A percentile compares a stretch with the other conserved stretches of the same genome.
These are phyloP conservation scores for Vitis rupestris DNA, from an alignment of 164 flowering plant genomes.

Conservation along the genomic window DNA sequence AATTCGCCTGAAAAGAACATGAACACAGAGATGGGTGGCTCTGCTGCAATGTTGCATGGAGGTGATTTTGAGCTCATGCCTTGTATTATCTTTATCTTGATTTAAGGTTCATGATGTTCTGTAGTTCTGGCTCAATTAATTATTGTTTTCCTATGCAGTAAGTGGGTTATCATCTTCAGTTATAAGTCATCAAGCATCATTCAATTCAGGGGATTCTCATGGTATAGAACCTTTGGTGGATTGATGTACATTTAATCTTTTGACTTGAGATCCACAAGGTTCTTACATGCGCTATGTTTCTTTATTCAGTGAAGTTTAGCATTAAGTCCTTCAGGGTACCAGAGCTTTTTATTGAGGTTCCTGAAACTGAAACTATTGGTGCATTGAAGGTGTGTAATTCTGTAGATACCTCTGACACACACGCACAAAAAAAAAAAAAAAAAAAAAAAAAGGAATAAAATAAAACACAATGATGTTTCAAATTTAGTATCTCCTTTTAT, in stretches of 20 bases:
- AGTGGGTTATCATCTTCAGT: conserved; percentile 20
- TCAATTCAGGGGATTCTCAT: conserved; percentile 27
- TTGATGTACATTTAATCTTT: neutral
- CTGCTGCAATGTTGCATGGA: conserved; percentile 19
- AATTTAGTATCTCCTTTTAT: too few relatives aligned
- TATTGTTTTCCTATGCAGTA: conserved; percentile 17
- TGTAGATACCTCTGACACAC: neutral
- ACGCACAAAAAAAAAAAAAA: too few relatives aligned
- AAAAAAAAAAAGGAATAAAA: too few relatives aligned
- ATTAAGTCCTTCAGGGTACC: conserved; percentile 46
- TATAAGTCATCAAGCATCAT: conserved; percentile 24
- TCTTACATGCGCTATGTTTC: conserved; percentile 9
- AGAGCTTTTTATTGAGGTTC: conserved; percentile 45
- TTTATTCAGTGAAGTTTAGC: conserved; percentile 41
- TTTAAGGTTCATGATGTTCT: neutral
- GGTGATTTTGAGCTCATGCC: conserved; percentile 16
- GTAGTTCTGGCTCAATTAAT: neutral
- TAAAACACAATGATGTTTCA: too few relatives aligned
- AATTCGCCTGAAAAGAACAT: conserved; percentile 30
- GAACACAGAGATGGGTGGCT: conserved; percentile 16
- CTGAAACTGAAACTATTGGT: conserved; percentile 47
- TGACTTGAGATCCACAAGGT: neutral
- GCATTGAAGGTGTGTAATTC: conserved; percentile 34
- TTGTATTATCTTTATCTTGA: neutral
- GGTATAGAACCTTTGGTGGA: conserved; percentile 21